phyloP scores from a whole-genome alignment of 768 basidiomycete genomes.

The Leccinum disarticulatum region DNA sequence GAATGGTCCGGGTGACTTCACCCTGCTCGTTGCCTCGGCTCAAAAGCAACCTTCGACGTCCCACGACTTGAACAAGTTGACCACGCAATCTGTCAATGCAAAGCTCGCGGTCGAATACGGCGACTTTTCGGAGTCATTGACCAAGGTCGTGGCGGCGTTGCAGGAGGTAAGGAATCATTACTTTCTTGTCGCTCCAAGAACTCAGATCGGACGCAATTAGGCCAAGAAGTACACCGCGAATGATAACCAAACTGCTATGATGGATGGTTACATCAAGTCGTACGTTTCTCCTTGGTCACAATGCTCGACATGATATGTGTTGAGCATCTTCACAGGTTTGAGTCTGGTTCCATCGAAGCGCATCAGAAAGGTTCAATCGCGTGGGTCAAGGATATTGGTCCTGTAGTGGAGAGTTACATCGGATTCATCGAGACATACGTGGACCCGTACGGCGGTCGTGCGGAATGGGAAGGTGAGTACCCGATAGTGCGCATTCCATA shows the following conservation, averaged over 20 bases:
- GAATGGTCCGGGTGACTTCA: slow-evolving; percentile 58
- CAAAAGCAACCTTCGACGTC: slow-evolving; percentile 38
- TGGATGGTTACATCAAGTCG: slow-evolving; percentile 79
- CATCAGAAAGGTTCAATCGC: slow-evolving; percentile 75
- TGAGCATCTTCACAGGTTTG: slow-evolving; percentile 44
- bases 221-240: slow-evolving; percentile 75
- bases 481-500: background rate
- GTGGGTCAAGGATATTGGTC: slow-evolving; percentile 88
- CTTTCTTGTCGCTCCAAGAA: background rate
- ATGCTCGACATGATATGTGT: background rate
- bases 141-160: slow-evolving; percentile 55
- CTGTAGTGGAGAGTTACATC: slow-evolving; percentile 86
- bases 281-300: slow-evolving; percentile 30
- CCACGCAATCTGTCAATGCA: slow-evolving; percentile 40
- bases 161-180: slow-evolving; percentile 44
- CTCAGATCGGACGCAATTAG: slow-evolving; percentile 33
- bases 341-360: slow-evolving; percentile 73
- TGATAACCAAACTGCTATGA: slow-evolving; percentile 69
- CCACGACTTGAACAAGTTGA: slow-evolving; percentile 55
- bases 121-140: slow-evolving; percentile 62
- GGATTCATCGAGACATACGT: slow-evolving; percentile 88
- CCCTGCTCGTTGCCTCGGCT: slow-evolving; percentile 74
- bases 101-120: slow-evolving; percentile 71
- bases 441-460: slow-evolving; percentile 87
- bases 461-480: slow-evolving; percentile 82